Evolutionary conservation across 139 green algal species (phyloP).

Genomic region (Desmodesmus armatus): DNA sequence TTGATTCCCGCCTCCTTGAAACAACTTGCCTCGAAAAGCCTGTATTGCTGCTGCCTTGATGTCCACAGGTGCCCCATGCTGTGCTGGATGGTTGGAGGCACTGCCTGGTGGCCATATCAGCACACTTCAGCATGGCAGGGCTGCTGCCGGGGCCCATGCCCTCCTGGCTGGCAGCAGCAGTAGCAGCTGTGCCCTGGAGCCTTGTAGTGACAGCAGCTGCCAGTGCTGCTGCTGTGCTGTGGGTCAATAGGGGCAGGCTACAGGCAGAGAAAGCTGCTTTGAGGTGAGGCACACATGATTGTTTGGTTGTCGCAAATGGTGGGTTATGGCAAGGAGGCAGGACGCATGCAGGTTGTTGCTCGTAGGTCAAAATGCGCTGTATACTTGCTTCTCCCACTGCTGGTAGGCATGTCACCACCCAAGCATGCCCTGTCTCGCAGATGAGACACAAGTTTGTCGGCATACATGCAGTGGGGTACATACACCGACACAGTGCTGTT

Average conservation of each 20-base stretch:
- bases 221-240: not conserved
- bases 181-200: not conserved
- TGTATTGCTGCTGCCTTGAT: no score
- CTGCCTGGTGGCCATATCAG: not conserved
- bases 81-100: slow-evolving; percentile 25
- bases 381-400: not conserved
- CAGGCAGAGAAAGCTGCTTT: not conserved
- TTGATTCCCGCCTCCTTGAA: no score
- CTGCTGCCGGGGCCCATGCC: not conserved
- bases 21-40: no score
- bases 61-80: not conserved
- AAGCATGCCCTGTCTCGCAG: not conserved
- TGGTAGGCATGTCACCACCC: no score
- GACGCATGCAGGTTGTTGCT: not conserved
- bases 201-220: not conserved
- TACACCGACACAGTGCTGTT: not conserved
- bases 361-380: not conserved
- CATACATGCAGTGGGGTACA: not conserved
- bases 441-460: not conserved
- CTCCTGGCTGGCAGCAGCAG: not conserved
- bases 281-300: not conserved
- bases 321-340: not conserved
- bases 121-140: not conserved
- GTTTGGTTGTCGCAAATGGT: not conserved
- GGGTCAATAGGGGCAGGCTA: not conserved